A percentile compares a stretch with the other conserved stretches of the same genome.
These are phyloP conservation scores for Candida quercuum DNA, from an alignment of 805 yeast species.

Conservation along the genomic window DNA sequence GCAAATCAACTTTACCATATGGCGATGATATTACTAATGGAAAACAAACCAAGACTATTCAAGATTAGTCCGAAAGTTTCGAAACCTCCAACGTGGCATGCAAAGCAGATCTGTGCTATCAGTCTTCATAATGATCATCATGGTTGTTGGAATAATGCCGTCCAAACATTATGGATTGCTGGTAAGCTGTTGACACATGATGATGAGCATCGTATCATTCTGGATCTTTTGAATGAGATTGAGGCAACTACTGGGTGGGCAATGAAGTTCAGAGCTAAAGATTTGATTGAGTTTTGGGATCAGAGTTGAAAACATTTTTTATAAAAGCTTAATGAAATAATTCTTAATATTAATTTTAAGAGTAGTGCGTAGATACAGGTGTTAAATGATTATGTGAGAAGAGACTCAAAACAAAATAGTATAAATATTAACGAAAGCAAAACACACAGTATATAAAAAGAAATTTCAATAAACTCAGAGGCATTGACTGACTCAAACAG, in stretches of 20 bases:
- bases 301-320: slow-evolving; percentile 27
- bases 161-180: slow-evolving; percentile 20
- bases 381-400: too few relatives aligned
- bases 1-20: slow-evolving; percentile 35
- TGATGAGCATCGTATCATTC: slow-evolving; percentile 24
- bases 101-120: slow-evolving; percentile 19
- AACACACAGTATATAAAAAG: too few relatives aligned
- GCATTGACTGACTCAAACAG: too few relatives aligned
- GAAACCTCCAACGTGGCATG: slow-evolving; percentile 22
- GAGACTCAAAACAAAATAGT: too few relatives aligned
- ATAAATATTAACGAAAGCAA: too few relatives aligned
- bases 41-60: slow-evolving; percentile 33
- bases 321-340: too few relatives aligned
- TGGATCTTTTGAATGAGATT: slow-evolving; percentile 23
- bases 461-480: too few relatives aligned
- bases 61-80: slow-evolving; percentile 20
- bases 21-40: slow-evolving; percentile 33
- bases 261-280: slow-evolving; percentile 26
- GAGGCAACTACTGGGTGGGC: slow-evolving; percentile 29
- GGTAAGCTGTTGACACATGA: slow-evolving; percentile 19
- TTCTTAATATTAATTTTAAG: too few relatives aligned
- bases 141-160: slow-evolving; percentile 21
- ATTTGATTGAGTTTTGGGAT: slow-evolving; percentile 24
- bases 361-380: too few relatives aligned
- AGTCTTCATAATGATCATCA: slow-evolving; percentile 18